Evolutionary conservation across 495 filamentous ascomycete species (phyloP), one percentile per base, ranked within the genome.

Genomic region (Annulohypoxylon nitens): DNA sequence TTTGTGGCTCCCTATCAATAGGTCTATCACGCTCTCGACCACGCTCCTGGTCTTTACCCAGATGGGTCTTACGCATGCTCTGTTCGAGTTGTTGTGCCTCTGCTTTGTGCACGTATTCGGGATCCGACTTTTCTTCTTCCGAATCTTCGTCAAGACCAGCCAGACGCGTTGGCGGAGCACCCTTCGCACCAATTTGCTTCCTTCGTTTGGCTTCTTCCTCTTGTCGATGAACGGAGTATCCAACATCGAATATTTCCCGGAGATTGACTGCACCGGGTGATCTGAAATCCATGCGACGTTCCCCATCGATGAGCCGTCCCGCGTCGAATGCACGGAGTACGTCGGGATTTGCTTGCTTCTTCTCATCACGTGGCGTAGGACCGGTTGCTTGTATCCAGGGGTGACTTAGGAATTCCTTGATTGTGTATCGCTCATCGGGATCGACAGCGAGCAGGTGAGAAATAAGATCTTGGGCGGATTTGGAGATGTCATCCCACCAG

Each of bases 401-500:
- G 77, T 99, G 96, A 36, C 85, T 86, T 61, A 98, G 85, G 83
- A 98, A 98, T 72, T 98, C 88, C 69, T 86, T 87, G 79, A 98
- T 98, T 0, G 90, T 93, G 81, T 93, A 97, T 1, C 95, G 90
- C 81, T 95, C 93, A 53, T 95, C 92, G 3, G 95, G 95, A 78
- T 98, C 94, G 61, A 98, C 95, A 18, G 93, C 95, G 48, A 98
- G 86, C 3, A 99, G 89, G 79, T 98, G 96, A 0, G 93, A 93
- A 55, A 99, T 94, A 4, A 99, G 82, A 76, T 99, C 97, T 78
- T 98, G 93, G 0, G 96, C 96, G 0, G 93, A 90, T 81, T 97
- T 95, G 71, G 95, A 97, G 67, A 98, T 98, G 69, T 98, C 94
- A 75, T 99, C 96, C 96, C 96, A 99, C 96, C 96, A 99, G 0